Evolutionary conservation across 225 moss, liverwort and hornwort species (phyloP).

Genomic region (Climacium dendroides): DNA sequence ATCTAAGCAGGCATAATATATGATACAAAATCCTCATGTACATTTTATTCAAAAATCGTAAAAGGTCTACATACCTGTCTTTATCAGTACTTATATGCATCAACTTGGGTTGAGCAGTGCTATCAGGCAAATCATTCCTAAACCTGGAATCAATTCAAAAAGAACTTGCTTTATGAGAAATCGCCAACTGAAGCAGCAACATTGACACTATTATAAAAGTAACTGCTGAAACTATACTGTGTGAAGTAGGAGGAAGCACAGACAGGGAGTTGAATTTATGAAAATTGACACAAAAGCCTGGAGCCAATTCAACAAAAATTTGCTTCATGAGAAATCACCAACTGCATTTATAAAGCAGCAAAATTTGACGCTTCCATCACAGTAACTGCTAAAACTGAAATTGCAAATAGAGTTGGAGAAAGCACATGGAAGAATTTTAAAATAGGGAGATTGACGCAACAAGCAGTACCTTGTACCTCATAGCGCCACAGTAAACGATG

Average conservation of each 20-base stretch:
- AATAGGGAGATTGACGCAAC: background rate
- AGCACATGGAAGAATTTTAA: background rate
- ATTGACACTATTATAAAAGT: background rate
- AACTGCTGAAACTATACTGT: background rate
- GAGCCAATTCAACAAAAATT: background rate
- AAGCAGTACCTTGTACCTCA: background rate
- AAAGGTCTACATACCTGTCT: slow-evolving; percentile 64
- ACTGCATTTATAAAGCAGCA: background rate
- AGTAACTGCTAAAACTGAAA: background rate
- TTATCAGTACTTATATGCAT: slow-evolving; percentile 87
- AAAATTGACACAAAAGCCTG: background rate
- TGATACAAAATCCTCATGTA: background rate
- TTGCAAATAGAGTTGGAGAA: background rate
- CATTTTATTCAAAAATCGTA: background rate
- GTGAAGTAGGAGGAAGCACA: background rate
- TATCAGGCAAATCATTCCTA: slow-evolving; percentile 96
- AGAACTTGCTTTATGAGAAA: background rate
- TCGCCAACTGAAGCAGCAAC: background rate
- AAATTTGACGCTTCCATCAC: background rate
- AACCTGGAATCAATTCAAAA: slow-evolving; percentile 49
- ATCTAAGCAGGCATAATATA: background rate
- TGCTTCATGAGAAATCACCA: background rate
- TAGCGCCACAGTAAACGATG: background rate
- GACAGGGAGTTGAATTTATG: background rate
- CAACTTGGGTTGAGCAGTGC: slow-evolving; percentile 93